Evolutionary conservation across 2,329 filamentous ascomycete species (phyloP), one percentile per base, ranked within the genome.

Genomic region (Sporothrix brunneoviolacea): DNA sequence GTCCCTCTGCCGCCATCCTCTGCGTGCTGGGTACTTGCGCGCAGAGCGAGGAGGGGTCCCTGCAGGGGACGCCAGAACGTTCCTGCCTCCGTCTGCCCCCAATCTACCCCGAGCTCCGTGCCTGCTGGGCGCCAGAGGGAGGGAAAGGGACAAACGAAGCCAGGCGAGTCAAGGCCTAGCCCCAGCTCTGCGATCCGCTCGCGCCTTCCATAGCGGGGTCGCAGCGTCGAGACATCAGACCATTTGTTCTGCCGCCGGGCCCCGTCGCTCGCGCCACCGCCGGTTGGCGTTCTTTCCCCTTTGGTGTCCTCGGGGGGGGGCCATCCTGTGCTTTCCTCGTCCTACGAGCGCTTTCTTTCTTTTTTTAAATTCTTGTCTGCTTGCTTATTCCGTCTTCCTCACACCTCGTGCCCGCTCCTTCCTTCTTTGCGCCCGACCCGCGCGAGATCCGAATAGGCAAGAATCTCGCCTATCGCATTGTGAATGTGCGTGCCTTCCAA

Each of bases 131-230:
- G n/a, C n/a, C n/a, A n/a, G n/a, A n/a, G n/a, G n/a, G n/a, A n/a
- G n/a, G n/a, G n/a, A n/a, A n/a, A n/a, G n/a, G n/a, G n/a, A n/a
- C n/a, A n/a, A n/a, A n/a, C n/a, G n/a, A n/a, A n/a, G n/a, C n/a
- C n/a, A n/a, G n/a, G n/a, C n/a, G n/a, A n/a, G n/a, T n/a, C n/a
- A n/a, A n/a, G n/a, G n/a, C n/a, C n/a, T 27, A 40, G 19, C 24
- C 28, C 13, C 37, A 38, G 37, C 21, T 27, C 32, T n/a, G 12
- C 18, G 18, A 24, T 47, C 43, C 38, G 44, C 18, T 43, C 38
- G 39, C 44, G 50, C 44, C 39, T 52, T 48, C 39, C 50, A 44
- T 44, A 52, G 50, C 50, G 50, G 50, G 50, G 50, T 48, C 35
- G 12, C 27, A n/a, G 30, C 38, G 24, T 30, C 18, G 6, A 46